Percentiles rank a stretch among this genome's conserved stretches.
phyloP scores from a whole-genome alignment of 495 filamentous ascomycete genomes.

The Aspergillus cristatus region DNA sequence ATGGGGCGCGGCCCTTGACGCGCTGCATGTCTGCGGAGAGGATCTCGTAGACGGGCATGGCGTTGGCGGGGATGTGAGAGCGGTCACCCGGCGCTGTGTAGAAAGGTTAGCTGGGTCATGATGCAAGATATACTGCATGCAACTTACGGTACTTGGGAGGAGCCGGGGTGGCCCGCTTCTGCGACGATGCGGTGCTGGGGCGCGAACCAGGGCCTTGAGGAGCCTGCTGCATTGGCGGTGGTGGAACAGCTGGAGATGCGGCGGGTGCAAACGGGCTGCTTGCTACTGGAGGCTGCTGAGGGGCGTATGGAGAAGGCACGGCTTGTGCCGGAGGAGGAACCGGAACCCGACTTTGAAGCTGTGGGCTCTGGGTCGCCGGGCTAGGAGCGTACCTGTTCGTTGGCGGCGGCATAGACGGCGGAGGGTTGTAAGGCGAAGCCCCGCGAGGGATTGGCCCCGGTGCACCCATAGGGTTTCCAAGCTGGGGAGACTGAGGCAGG shows the following conservation, averaged over 20 bases:
- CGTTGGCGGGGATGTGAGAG: slow-evolving; percentile 71
- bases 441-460: slow-evolving; percentile 58
- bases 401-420: slow-evolving; percentile 62
- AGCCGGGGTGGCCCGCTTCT: slow-evolving; percentile 35
- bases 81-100: slow-evolving; percentile 69
- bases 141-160: slow-evolving; percentile 61
- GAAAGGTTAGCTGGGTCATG: slow-evolving; percentile 6
- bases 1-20: slow-evolving; percentile 72
- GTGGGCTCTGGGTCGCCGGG: slow-evolving; percentile 48
- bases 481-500: slow-evolving; percentile 29
- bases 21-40: slow-evolving; percentile 79
- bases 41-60: slow-evolving; percentile 70
- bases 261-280: slow-evolving; percentile 40
- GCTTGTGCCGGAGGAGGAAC: slow-evolving; percentile 44
- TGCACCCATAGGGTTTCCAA: slow-evolving; percentile 27
- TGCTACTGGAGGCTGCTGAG: slow-evolving; percentile 31
- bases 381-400: slow-evolving; percentile 81
- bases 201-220: slow-evolving; percentile 34
- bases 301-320: slow-evolving; percentile 52
- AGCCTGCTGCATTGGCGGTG: slow-evolving; percentile 34
- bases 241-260: slow-evolving; percentile 28
- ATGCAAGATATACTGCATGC: neutral
- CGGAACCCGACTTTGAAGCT: slow-evolving; percentile 29
- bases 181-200: slow-evolving; percentile 44
- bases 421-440: slow-evolving; percentile 81